These are phyloP conservation scores for Neoboletus magnificus DNA, from an alignment of 768 basidiomycete species.

Conservation along the genomic window DNA sequence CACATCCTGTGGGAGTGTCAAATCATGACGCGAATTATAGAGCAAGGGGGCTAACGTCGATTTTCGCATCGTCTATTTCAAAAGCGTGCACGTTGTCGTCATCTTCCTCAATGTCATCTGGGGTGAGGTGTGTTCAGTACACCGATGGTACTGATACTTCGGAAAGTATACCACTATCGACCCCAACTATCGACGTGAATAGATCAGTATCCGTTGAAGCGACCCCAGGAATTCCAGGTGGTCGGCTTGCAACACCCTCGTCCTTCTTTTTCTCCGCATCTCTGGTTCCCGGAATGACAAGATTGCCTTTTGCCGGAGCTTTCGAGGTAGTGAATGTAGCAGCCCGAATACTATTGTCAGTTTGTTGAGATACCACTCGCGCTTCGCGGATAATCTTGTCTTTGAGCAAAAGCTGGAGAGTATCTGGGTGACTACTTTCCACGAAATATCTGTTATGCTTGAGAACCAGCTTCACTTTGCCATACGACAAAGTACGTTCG, in stretches of 20 bases:
- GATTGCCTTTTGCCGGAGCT: slow-evolving; percentile 77
- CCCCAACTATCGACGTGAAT: slow-evolving; percentile 94
- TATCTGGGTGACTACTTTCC: slow-evolving; percentile 93
- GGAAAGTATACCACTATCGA: slow-evolving; percentile 68
- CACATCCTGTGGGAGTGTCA: slow-evolving; percentile 62
- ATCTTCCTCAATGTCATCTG: slow-evolving; percentile 96
- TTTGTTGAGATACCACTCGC: slow-evolving; percentile 63
- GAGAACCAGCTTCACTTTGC: slow-evolving; percentile 96
- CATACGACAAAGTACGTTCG: slow-evolving; percentile 92
- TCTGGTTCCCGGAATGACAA: slow-evolving; percentile 83
- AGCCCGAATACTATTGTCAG: slow-evolving; percentile 74
- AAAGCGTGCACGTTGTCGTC: slow-evolving; percentile 98
- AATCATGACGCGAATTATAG: background rate
- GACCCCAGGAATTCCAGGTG: slow-evolving; percentile 27
- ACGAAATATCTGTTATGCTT: slow-evolving; percentile 98
- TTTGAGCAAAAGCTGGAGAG: slow-evolving; percentile 81
- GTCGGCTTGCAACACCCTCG: slow-evolving; percentile 40
- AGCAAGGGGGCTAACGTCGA: slow-evolving; percentile 62
- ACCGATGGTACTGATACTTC: background rate
- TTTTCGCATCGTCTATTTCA: slow-evolving; percentile 90
- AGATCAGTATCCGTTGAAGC: slow-evolving; percentile 63
- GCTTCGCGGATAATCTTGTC: slow-evolving; percentile 84
- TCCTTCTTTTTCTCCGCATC: slow-evolving; percentile 72
- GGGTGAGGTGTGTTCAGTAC: background rate
- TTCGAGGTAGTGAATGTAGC: slow-evolving; percentile 77